A percentile compares a stretch with the other conserved stretches of the same genome.
These are phyloP conservation scores for Cicer judaicum DNA, from an alignment of 306 rosid species.

Conservation along the genomic window DNA sequence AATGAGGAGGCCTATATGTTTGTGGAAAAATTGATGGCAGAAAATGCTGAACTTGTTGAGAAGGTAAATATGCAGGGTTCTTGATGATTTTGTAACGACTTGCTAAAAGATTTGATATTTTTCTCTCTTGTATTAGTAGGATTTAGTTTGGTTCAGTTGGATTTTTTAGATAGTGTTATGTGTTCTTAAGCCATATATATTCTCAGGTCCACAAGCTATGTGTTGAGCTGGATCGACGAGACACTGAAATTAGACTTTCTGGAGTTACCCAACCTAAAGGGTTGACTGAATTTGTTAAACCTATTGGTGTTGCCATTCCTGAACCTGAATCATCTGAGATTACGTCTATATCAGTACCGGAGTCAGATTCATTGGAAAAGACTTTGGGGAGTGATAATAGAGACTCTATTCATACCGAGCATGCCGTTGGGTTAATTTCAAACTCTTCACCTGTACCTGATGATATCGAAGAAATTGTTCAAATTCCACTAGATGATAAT, in stretches of 20 bases:
- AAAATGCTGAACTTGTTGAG: slow-evolving; percentile 91
- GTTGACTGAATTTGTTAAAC: slow-evolving; percentile 41
- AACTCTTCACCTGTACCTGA: slow-evolving; percentile 46
- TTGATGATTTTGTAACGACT: slow-evolving; percentile 1
- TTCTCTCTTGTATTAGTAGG: not conserved
- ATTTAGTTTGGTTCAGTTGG: slow-evolving; percentile 38
- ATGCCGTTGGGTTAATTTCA: slow-evolving; percentile 33
- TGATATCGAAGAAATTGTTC: slow-evolving; percentile 68
- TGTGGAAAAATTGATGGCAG: slow-evolving; percentile 72
- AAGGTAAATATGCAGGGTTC: slow-evolving; percentile 59
- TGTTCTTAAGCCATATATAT: slow-evolving; percentile 16
- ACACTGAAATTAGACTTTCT: slow-evolving; percentile 44
- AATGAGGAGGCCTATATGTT: slow-evolving; percentile 59
- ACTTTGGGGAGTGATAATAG: slow-evolving; percentile 44
- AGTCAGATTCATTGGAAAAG: slow-evolving; percentile 48
- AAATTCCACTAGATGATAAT: slow-evolving; percentile 65
- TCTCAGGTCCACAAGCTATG: slow-evolving; percentile 67
- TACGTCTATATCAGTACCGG: slow-evolving; percentile 32
- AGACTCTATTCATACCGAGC: slow-evolving; percentile 39
- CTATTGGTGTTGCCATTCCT: slow-evolving; percentile 30
- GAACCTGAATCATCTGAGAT: slow-evolving; percentile 46
- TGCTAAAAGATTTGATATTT: slow-evolving; percentile 7
- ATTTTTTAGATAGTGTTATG: slow-evolving; percentile 30
- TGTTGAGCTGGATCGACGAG: slow-evolving; percentile 55
- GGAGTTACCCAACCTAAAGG: slow-evolving; percentile 43